Percentiles rank a stretch among this genome's conserved stretches.
These are phyloP conservation scores for Setomelanomma holmii DNA, from an alignment of 2,329 filamentous ascomycete species.

Conservation along the genomic window DNA sequence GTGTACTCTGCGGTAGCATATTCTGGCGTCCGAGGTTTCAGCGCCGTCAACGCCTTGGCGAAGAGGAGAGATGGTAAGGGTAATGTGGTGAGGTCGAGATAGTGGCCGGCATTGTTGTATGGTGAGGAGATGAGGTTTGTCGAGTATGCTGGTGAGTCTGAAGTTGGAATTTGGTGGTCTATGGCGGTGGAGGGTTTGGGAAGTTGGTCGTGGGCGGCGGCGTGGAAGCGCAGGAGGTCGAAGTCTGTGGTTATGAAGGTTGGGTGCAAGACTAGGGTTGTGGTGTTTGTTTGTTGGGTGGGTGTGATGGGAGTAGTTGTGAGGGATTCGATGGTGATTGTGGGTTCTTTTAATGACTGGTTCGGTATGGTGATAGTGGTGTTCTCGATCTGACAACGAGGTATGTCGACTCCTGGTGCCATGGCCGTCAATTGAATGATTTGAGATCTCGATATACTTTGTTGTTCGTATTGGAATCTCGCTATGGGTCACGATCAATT, in stretches of 20 bases:
- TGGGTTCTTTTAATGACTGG: not conserved
- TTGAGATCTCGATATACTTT: not conserved
- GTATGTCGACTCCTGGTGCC: not conserved
- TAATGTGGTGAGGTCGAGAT: constrained; percentile 74
- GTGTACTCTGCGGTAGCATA: constrained; percentile 80
- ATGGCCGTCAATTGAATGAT: too few relatives aligned
- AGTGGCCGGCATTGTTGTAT: constrained; percentile 73
- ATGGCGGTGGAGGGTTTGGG: not conserved
- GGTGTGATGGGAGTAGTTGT: not conserved
- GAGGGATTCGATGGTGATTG: not conserved
- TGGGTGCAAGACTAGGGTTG: constrained; percentile 31
- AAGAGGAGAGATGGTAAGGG: constrained; percentile 72
- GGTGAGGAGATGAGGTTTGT: constrained; percentile 72
- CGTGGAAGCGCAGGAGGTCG: constrained; percentile 42
- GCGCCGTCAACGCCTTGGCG: constrained; percentile 71
- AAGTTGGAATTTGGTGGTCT: not conserved
- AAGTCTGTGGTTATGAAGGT: constrained; percentile 38
- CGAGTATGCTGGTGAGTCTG: constrained; percentile 18
- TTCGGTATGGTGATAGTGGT: not conserved
- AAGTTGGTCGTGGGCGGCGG: constrained; percentile 40
- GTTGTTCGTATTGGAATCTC: too few relatives aligned
- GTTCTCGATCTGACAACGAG: not conserved
- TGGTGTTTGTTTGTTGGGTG: not conserved
- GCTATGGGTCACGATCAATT: too few relatives aligned
- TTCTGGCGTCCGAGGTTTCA: constrained; percentile 69